Evolutionary conservation across 345 rosid species (phyloP).

Genomic region (Hirschfeldia incana): DNA sequence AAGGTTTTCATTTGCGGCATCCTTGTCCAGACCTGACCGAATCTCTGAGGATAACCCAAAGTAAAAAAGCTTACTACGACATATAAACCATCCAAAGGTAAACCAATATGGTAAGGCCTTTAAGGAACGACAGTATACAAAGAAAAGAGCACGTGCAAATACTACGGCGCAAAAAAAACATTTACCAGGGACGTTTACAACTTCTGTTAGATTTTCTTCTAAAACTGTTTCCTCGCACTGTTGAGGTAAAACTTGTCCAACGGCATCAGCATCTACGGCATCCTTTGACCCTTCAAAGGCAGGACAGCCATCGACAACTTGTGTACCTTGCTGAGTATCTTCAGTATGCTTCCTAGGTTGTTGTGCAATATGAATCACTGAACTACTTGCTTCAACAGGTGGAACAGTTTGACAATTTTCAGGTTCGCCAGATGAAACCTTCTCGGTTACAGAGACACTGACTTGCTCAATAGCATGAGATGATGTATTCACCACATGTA

Average conservation of each 20-base stretch:
- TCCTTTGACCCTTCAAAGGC: conserved; percentile 36
- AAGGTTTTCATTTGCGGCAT: conserved; percentile 7
- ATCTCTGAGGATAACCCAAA: conserved; percentile 25
- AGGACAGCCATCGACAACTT: conserved; percentile 34
- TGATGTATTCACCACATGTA: conserved; percentile 34
- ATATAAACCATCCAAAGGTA: conserved; percentile 16
- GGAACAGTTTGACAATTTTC: conserved; percentile 36
- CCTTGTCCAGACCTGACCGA: conserved; percentile 7
- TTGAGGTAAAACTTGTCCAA: conserved; percentile 26
- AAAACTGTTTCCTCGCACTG: conserved; percentile 30
- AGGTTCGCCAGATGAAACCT: conserved; percentile 32
- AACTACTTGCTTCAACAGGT: conserved; percentile 35
- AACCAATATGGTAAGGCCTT: background rate
- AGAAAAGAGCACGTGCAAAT: conserved; percentile 15
- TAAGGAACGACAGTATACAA: background rate
- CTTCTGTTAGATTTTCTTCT: conserved; percentile 39
- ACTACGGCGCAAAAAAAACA: conserved; percentile 20
- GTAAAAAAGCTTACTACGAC: background rate
- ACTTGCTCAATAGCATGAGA: conserved; percentile 35
- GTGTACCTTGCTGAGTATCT: conserved; percentile 33
- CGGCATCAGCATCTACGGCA: conserved; percentile 38
- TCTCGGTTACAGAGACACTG: conserved; percentile 25
- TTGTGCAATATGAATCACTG: conserved; percentile 33
- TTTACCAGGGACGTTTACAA: conserved; percentile 49
- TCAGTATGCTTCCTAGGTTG: conserved; percentile 25